Evolutionary conservation across 208 protist genomes (phyloP), one percentile per base, ranked within the genome.

Genomic region (Porcisia hertigi): DNA sequence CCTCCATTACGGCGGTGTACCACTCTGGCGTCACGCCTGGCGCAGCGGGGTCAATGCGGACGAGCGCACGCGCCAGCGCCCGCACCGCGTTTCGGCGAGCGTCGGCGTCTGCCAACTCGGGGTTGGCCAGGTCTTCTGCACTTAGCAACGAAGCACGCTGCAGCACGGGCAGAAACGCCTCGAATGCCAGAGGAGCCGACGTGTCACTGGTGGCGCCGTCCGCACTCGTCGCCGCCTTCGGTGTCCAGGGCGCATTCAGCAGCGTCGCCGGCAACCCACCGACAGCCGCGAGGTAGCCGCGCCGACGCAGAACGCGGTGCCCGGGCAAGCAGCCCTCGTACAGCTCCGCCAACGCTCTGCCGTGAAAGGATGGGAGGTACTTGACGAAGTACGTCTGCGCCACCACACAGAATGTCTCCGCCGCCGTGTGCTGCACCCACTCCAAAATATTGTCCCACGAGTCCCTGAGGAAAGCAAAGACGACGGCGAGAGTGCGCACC

Each of bases 31-130:
- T 84, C 25, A 85, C 71, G 43, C 34, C 78, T 45, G 45, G 71
- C 52, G 41, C 12, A 60, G 39, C 76, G 63, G 36, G 77, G 73
- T 77, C 88, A 12, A 84, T 76, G 30, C 47, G 77, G 6, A 60
- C n/a, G 3, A 92, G 3, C 47, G 96, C 75, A 39, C 58, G 66
- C 18, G 83, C 74, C 16, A 98, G 66, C 1, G 94, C 85, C 11
- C 59, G 54, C 20, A 98, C 89, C 2, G 96, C 95, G 73, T 98
- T 99, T 73, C 97, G 91, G 1, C 97, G 88, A 0, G 88, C 81
- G 74, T 98, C 96, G 4, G 96, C 93, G 79, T 99, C 98, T 53
- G 90, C 91, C 60, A 90, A 73, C 75, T 90, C 80, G n/a, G 86
- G 88, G 63, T 79, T 83, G 11, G 69, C 62, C 65, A 86, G 66